A percentile compares a stretch with the other conserved stretches of the same genome.
Evolutionary conservation across 805 yeast species (phyloP).

Genomic region (Debaryomyces maramus): DNA sequence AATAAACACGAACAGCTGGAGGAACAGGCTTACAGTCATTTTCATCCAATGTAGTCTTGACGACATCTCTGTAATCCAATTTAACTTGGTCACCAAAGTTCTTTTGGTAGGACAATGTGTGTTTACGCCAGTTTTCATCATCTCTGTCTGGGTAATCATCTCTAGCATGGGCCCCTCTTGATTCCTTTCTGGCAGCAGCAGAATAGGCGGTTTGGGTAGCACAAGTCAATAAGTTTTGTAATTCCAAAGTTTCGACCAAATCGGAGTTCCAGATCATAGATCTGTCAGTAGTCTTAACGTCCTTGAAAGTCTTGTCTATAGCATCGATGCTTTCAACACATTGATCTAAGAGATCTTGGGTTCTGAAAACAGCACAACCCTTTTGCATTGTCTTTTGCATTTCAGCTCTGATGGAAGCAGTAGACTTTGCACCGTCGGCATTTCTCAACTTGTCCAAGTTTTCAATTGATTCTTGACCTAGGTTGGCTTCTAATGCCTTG

Average conservation of each 20-base stretch:
- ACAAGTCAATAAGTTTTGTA: slow-evolving; percentile 94
- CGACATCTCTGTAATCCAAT: slow-evolving; percentile 84
- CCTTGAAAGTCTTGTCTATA: slow-evolving; percentile 71
- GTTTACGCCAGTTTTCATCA: slow-evolving; percentile 97
- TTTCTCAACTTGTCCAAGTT: slow-evolving; percentile 87
- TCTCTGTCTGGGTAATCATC: slow-evolving; percentile 97
- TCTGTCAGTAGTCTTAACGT: slow-evolving; percentile 88
- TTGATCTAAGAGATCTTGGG: slow-evolving; percentile 84
- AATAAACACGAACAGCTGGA: slow-evolving; percentile 94
- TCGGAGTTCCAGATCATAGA: slow-evolving; percentile 99
- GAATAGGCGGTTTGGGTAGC: slow-evolving; percentile 93
- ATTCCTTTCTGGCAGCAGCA: slow-evolving; percentile 94
- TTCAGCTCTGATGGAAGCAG: slow-evolving; percentile 84
- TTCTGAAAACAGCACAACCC: slow-evolving; percentile 96
- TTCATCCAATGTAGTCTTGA: slow-evolving; percentile 82
- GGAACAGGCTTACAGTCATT: slow-evolving; percentile 94
- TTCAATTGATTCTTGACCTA: slow-evolving; percentile 87
- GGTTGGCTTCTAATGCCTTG: slow-evolving; percentile 75
- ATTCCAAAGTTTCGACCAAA: slow-evolving; percentile 91
- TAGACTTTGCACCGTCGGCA: slow-evolving; percentile 76
- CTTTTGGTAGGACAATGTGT: slow-evolving; percentile 88
- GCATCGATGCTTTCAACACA: slow-evolving; percentile 80
- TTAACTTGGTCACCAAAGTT: slow-evolving; percentile 66
- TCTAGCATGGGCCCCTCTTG: slow-evolving; percentile 99
- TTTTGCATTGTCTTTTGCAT: slow-evolving; percentile 97